Conservation (phyloP, 495 filamentous ascomycete species). For the Hyaloscypha hepaticicola region DNA sequence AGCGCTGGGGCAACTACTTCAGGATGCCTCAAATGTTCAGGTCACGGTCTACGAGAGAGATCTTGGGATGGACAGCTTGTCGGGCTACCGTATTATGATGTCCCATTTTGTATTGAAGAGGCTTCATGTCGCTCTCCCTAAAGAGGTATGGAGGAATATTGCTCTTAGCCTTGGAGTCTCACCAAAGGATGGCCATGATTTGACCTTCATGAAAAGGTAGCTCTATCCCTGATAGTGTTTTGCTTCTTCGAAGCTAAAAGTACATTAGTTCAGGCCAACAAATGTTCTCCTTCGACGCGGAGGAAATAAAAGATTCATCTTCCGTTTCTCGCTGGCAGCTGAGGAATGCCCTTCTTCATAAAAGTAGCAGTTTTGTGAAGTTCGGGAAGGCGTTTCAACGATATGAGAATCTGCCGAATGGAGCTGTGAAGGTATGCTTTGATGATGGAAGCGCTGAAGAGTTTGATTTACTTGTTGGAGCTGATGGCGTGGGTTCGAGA, state of each 20-base stretch:
- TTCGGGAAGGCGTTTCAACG: constrained; percentile 38
- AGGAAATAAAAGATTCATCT: constrained; percentile 21
- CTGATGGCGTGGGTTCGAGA: constrained; percentile 41
- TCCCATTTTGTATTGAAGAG: constrained; percentile 22
- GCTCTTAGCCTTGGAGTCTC: constrained; percentile 21
- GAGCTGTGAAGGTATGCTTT: constrained; percentile 37
- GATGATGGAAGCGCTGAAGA: constrained; percentile 37
- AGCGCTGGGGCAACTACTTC: constrained; percentile 24
- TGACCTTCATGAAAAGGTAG: constrained; percentile 23
- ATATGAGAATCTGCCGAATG: constrained; percentile 32
- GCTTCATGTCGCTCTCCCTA: constrained; percentile 22
- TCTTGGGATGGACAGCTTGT: constrained; percentile 17
- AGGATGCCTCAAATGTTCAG: constrained; percentile 18
- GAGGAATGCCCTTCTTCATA: constrained; percentile 25
- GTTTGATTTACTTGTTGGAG: constrained; percentile 45
- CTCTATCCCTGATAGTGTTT: background rate
- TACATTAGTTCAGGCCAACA: constrained; percentile 8
- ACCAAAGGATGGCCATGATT: constrained; percentile 23
- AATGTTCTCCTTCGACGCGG: constrained; percentile 21
- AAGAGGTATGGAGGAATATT: constrained; percentile 14
- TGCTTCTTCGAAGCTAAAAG: background rate
- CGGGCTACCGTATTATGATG: constrained; percentile 29
- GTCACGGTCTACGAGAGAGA: constrained; percentile 29
- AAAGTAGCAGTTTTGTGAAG: constrained; percentile 31
- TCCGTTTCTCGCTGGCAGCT: constrained; percentile 27